A percentile compares a stretch with the other conserved stretches of the same genome.
These are phyloP conservation scores for Coemansia sp. DNA, from an alignment of 192 early-diverging fungal species.

Conservation along the genomic window DNA sequence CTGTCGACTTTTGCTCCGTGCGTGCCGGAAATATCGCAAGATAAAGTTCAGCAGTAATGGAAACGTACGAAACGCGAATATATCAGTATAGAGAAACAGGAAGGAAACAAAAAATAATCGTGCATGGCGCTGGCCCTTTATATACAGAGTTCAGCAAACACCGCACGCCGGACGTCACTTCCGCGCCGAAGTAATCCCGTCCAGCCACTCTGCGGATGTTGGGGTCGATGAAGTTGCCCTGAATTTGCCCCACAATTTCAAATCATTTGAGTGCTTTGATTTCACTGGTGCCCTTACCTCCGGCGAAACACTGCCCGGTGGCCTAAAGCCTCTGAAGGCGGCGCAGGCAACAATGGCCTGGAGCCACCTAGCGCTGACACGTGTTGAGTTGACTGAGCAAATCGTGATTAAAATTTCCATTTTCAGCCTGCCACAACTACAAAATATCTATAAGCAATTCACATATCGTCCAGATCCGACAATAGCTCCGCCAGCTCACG, in stretches of 20 bases:
- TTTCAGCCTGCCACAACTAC: too few species aligned
- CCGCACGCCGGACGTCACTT: background rate
- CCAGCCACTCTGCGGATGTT: background rate
- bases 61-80: background rate
- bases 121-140: background rate
- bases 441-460: background rate
- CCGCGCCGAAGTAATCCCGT: background rate
- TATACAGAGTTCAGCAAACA: background rate
- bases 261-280: background rate
- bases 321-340: too few species aligned
- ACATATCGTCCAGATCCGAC: constrained; percentile 62
- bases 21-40: background rate
- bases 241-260: background rate
- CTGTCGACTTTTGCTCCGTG: background rate
- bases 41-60: background rate
- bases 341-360: too few species aligned
- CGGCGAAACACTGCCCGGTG: too few species aligned
- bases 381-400: background rate
- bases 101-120: background rate
- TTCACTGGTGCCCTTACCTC: too few species aligned
- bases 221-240: background rate
- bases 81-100: background rate
- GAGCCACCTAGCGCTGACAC: background rate
- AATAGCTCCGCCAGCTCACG: constrained; percentile 84
- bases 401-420: background rate